These are phyloP conservation scores for Chaetomium cochliodes DNA, from an alignment of 495 filamentous ascomycete genomes.

Conservation along the genomic window DNA sequence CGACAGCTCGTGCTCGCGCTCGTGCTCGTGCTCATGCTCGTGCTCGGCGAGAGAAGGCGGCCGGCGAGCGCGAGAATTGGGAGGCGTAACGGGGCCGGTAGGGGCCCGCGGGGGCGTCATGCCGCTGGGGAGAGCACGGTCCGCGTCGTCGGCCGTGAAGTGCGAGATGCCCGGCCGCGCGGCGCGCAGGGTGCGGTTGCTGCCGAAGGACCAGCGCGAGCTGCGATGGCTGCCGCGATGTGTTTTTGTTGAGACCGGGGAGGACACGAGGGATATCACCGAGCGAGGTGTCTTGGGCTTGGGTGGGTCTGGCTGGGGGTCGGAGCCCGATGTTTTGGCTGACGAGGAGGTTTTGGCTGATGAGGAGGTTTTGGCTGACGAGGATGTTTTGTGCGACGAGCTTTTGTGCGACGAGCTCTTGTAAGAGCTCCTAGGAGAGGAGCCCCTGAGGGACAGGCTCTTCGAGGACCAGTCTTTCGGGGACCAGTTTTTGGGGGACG, in stretches of 20 bases:
- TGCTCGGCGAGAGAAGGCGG: no score
- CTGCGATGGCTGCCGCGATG: neutral
- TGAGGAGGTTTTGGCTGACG: no score
- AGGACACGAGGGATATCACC: neutral
- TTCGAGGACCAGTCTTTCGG: neutral
- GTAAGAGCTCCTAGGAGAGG: neutral
- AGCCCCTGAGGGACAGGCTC: neutral
- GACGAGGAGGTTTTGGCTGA: no score
- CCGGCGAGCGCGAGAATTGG: no score
- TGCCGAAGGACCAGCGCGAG: neutral
- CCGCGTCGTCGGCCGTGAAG: neutral
- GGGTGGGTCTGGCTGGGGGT: neutral
- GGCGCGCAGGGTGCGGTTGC: neutral
- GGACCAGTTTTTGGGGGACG: neutral
- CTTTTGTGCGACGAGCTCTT: no score
- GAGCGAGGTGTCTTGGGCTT: neutral
- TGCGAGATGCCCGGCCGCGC: neutral
- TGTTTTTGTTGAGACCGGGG: neutral
- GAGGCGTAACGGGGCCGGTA: no score
- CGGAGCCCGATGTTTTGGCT: no score
- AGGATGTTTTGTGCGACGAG: no score
- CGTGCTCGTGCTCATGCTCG: no score
- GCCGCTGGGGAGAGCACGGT: neutral
- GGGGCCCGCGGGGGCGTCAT: no score
- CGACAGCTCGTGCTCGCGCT: no score